Evolutionary conservation across 345 rosid genomes (phyloP), one percentile per base, ranked within the genome.

Genomic region (Fremontodendron californicum): DNA sequence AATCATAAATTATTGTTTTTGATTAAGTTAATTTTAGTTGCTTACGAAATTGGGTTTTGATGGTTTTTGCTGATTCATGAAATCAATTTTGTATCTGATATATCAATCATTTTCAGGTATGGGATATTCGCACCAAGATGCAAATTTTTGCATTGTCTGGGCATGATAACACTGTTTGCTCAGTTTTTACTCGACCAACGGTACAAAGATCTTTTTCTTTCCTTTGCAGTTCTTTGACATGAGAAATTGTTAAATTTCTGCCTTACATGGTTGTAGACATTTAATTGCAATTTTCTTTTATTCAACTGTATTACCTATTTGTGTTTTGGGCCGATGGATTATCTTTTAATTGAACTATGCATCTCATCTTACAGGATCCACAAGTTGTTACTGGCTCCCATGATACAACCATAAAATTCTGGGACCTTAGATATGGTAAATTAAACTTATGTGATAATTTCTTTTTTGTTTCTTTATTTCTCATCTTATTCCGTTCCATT

Each of bases 351-450:
- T 76, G 69, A 70, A 70, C 18, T 78, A 11, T 43, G 58, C 31
- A 81, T 78, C 25, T 55, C 64, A 33, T 81, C 61, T 82, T 79
- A 64, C 87, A 96, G 98, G 98, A 96, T 85, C 99, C 99, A 29
- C 97, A 94, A 89, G 99, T 96, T 72, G 97, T 96, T 69, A 94
- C 99, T 19, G 99, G 99, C 78, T 92, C 99, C 25, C 98, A 96
- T 82, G 99, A 96, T 80, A 62, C 94, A 6, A 96, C 99, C 77
- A 91, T 96, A 61, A 96, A 94, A 87, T 96, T 92, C 82, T 92
- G 97, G 99, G 99, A 94, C 79, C 98, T 94, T 52, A 87, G 99
- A 90, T 86, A 91, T 79, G 99, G 99, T 96, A 86, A 78, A 61
- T 52, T 70, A 5, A 61, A 74, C 31, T n/a, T 31, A 11, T 70